Conservation (phyloP, 2,329 filamentous ascomycete genomes). For the Fusarium agapanthi region DNA sequence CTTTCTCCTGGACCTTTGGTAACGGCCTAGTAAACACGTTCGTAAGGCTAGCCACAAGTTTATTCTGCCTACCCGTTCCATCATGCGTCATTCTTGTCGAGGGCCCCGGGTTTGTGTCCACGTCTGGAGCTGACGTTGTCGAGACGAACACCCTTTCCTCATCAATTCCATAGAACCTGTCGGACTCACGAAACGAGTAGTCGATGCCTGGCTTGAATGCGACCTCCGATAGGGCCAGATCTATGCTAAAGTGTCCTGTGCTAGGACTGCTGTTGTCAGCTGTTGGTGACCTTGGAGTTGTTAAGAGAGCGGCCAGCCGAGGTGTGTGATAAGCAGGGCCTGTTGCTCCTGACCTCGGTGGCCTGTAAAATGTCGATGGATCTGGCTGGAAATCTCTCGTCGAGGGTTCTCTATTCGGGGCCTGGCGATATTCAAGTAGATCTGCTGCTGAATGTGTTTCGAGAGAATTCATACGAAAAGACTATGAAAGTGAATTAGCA, state of each 20-base stretch:
- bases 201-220: background rate
- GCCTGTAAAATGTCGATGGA: background rate
- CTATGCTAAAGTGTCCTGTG: background rate
- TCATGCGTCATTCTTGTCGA: fast-evolving
- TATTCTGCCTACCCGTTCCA: background rate
- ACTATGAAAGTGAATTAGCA: background rate
- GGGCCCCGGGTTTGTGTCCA: fast-evolving
- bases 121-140: fast-evolving
- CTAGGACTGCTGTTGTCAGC: fast-evolving
- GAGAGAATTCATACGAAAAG: background rate
- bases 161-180: background rate
- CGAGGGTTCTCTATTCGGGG: background rate
- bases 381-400: background rate
- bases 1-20: background rate
- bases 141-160: background rate
- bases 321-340: background rate
- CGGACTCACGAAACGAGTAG: background rate
- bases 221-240: background rate
- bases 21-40: background rate
- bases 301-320: fast-evolving
- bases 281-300: fast-evolving
- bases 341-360: background rate
- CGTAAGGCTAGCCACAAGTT: background rate
- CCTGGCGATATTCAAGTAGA: background rate
- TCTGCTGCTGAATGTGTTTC: background rate